Conservation (phyloP, 169 alveolate genomes). For the Plasmodium gonderi region DNA sequence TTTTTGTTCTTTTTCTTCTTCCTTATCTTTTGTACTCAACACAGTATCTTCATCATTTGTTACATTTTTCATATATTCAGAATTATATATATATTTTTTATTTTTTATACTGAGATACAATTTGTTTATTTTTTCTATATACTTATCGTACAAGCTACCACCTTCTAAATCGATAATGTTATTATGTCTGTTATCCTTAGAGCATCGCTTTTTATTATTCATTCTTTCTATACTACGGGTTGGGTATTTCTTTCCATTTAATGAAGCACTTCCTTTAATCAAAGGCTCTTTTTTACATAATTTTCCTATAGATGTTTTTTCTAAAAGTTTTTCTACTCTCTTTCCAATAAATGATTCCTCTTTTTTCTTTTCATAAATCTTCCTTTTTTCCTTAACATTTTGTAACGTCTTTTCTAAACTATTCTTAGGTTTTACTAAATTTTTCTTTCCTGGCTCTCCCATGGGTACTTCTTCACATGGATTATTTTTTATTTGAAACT, state of each 20-base stretch:
- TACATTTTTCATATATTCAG: slow-evolving; percentile 2
- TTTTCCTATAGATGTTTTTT: not conserved
- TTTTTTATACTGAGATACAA: slow-evolving; percentile 53
- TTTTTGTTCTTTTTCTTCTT: not conserved
- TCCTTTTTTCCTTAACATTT: not conserved
- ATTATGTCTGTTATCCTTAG: not conserved
- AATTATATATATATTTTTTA: slow-evolving; percentile 23
- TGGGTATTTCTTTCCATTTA: not conserved
- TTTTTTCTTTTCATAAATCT: not conserved
- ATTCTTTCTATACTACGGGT: not conserved
- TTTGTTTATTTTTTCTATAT: slow-evolving; percentile 60
- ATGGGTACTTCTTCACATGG: not conserved
- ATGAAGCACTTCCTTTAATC: not conserved
- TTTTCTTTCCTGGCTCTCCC: not conserved
- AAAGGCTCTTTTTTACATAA: not conserved
- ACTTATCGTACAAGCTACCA: slow-evolving; percentile 43
- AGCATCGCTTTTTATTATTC: not conserved
- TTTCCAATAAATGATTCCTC: not conserved
- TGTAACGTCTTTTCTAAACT: not conserved
- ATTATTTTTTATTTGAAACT: not conserved
- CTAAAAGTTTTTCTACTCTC: not conserved
- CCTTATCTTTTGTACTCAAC: not conserved
- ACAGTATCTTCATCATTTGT: not conserved
- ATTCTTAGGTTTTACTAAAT: not conserved
- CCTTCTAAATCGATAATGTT: not conserved